Conservation (phyloP, 2,329 filamentous ascomycete species). For the Talaromyces sp. region DNA sequence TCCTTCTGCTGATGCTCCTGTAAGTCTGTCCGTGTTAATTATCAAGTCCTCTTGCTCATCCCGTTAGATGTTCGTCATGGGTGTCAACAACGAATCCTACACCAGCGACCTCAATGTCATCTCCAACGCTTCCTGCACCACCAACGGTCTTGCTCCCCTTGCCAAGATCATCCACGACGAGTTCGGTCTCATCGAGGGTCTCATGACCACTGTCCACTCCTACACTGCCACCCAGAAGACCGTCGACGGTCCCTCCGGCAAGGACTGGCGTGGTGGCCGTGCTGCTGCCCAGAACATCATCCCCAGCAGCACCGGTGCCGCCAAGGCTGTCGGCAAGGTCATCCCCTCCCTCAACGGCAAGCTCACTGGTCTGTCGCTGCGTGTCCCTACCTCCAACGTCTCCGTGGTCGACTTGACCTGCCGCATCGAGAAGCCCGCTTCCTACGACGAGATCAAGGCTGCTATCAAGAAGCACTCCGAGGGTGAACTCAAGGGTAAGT, state of each 20-base stretch:
- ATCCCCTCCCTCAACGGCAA: constrained; percentile 98
- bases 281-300: constrained; percentile 99
- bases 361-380: constrained; percentile 99
- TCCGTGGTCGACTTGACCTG: constrained; percentile 96
- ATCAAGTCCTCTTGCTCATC: not conserved
- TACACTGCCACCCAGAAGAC: constrained; percentile 99
- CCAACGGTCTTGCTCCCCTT: constrained; percentile 98
- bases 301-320: constrained; percentile 96
- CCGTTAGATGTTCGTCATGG: constrained; percentile 88
- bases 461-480: constrained; percentile 83
- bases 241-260: constrained; percentile 92
- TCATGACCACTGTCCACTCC: constrained; percentile 99
- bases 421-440: constrained; percentile 81
- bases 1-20: constrained; percentile 68
- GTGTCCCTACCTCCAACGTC: constrained; percentile 97
- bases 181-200: constrained; percentile 93
- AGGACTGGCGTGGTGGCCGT: constrained; percentile 99
- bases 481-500: constrained; percentile 73
- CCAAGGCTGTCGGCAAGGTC: constrained; percentile 99
- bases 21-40: not conserved
- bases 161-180: constrained; percentile 99
- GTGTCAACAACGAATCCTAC: constrained; percentile 95
- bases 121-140: constrained; percentile 99
- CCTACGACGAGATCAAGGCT: constrained; percentile 80
- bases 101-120: constrained; percentile 86